phyloP scores from a whole-genome alignment of 148 eudicot genomes.

The Talinum fruticosum region DNA sequence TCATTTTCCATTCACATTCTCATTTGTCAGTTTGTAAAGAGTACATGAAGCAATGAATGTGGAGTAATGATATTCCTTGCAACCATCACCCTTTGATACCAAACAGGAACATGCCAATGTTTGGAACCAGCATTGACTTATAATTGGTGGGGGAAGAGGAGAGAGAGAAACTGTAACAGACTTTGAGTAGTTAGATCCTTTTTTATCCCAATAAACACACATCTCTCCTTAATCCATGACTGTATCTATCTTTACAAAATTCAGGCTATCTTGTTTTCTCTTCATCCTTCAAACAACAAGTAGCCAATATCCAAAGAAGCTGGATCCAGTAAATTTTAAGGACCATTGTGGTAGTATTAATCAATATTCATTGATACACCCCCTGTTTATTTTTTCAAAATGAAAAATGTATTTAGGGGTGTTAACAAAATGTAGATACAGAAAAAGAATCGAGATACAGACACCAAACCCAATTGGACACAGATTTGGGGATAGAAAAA shows the following conservation, averaged over 20 bases:
- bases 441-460: conserved; percentile 62
- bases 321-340: conserved; percentile 10
- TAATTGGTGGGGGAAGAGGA: conserved; percentile 10
- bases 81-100: conserved; percentile 23
- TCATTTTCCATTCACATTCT: conserved; percentile 9
- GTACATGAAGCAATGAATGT: conserved; percentile 24
- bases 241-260: neutral
- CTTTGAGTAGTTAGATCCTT: conserved; percentile 8
- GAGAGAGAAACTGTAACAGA: neutral
- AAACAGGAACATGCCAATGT: conserved; percentile 25
- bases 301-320: conserved; percentile 9
- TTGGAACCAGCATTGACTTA: conserved; percentile 37
- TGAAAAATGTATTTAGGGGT: conserved; percentile 26
- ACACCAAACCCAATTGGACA: conserved; percentile 47
- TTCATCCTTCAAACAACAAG: conserved; percentile 4
- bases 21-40: conserved; percentile 23
- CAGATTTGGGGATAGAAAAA: conserved; percentile 22
- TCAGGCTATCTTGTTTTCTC: neutral
- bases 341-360: conserved; percentile 27
- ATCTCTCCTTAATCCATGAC: conserved; percentile 7
- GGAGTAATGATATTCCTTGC: conserved; percentile 12
- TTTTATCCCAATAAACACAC: conserved; percentile 16
- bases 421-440: conserved; percentile 67
- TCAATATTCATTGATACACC: conserved; percentile 29
- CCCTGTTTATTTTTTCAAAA: conserved; percentile 52